Conservation (phyloP, 495 filamentous ascomycete genomes). For the Bacidia rubella region DNA sequence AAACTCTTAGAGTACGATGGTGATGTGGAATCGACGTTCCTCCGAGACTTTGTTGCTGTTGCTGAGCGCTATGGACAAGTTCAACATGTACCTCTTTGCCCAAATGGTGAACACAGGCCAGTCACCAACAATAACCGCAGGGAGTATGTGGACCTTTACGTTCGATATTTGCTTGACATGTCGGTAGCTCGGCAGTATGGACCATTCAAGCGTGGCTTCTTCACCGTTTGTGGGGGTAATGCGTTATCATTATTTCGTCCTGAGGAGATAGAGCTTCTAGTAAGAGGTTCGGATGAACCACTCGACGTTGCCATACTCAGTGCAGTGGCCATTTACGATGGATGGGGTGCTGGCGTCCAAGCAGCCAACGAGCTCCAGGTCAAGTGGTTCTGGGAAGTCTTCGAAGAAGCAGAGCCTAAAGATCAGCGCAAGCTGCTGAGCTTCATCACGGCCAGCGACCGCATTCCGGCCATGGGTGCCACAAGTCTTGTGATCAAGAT, state of each 20-base stretch:
- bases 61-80: slow-evolving; percentile 64
- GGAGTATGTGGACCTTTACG: slow-evolving; percentile 81
- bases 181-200: slow-evolving; percentile 76
- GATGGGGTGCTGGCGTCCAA: slow-evolving; percentile 42
- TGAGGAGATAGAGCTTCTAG: slow-evolving; percentile 83
- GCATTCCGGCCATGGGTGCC: slow-evolving; percentile 83
- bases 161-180: slow-evolving; percentile 67
- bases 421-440: slow-evolving; percentile 67
- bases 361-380: slow-evolving; percentile 51
- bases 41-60: slow-evolving; percentile 69
- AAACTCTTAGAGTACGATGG: slow-evolving; percentile 73
- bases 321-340: slow-evolving; percentile 71
- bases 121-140: slow-evolving; percentile 77
- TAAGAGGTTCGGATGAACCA: slow-evolving; percentile 76
- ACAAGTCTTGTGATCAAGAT: slow-evolving; percentile 60
- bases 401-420: slow-evolving; percentile 46
- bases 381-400: slow-evolving; percentile 82
- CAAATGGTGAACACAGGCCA: slow-evolving; percentile 56
- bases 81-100: slow-evolving; percentile 54
- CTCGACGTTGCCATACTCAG: slow-evolving; percentile 66
- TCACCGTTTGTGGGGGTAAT: slow-evolving; percentile 83
- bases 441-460: slow-evolving; percentile 89
- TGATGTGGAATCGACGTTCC: slow-evolving; percentile 70
- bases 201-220: slow-evolving; percentile 91
- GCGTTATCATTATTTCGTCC: slow-evolving; percentile 82